phyloP scores from a whole-genome alignment of 345 rosid genomes.

The Physaria fendleri region DNA sequence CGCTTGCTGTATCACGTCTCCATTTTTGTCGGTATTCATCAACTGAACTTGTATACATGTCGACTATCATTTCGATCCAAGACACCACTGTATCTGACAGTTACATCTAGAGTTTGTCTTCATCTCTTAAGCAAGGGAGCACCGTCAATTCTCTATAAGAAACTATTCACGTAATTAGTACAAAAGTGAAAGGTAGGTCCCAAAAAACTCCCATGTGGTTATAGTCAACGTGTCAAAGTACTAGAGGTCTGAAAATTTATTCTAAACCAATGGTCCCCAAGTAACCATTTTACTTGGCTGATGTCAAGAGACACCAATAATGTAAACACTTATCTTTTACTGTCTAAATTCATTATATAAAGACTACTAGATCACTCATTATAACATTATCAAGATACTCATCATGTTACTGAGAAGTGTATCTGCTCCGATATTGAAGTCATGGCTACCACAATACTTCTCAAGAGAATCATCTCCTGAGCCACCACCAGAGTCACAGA shows the following conservation, averaged over 20 bases:
- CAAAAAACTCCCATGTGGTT: conserved; percentile 16
- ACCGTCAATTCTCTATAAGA: conserved; percentile 22
- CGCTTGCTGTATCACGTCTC: conserved; percentile 4
- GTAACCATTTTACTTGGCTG: conserved; percentile 6
- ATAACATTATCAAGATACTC: neutral
- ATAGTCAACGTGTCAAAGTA: conserved; percentile 25
- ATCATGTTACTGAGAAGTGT: conserved; percentile 49
- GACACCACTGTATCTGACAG: conserved; percentile 9
- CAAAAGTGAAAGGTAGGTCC: conserved; percentile 3
- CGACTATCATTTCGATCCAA: conserved; percentile 6
- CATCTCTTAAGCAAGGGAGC: conserved; percentile 14
- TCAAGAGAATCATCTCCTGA: conserved; percentile 40
- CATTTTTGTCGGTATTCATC: neutral
- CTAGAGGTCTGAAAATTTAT: neutral
- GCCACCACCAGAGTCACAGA: conserved; percentile 42
- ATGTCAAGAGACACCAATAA: conserved; percentile 1
- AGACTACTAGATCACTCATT: neutral
- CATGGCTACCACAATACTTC: conserved; percentile 40
- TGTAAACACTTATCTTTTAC: conserved; percentile 13
- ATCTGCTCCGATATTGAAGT: conserved; percentile 44
- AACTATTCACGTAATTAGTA: conserved; percentile 6
- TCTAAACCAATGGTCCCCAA: conserved; percentile 2
- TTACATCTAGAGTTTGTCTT: conserved; percentile 20
- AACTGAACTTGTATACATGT: conserved; percentile 21
- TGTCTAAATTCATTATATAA: conserved; percentile 9